Evolutionary conservation across 495 filamentous ascomycete genomes (phyloP).

Genomic region (Penicillium psychrofluorescens): DNA sequence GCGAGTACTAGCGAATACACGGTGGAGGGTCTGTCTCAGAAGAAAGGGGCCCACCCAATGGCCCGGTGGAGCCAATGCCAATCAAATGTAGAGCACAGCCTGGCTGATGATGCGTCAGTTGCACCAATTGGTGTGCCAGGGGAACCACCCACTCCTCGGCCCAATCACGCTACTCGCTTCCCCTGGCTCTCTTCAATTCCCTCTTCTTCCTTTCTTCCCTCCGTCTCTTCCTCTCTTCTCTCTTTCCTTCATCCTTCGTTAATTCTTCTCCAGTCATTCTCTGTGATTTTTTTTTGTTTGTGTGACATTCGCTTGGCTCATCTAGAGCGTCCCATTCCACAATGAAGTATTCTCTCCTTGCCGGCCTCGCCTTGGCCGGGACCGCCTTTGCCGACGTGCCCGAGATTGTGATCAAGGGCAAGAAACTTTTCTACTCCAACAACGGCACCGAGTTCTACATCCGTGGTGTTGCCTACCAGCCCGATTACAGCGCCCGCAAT

Average conservation of each 20-base stretch:
- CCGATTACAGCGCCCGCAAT: conserved; percentile 42
- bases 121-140: not conserved
- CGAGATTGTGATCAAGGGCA: conserved; percentile 54
- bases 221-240: conserved; percentile 5
- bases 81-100: conserved; percentile 9
- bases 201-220: conserved; percentile 10
- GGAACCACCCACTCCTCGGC: not conserved
- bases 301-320: conserved; percentile 6
- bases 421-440: conserved; percentile 66
- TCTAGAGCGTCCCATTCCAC: conserved; percentile 5
- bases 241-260: conserved; percentile 2
- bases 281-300: not conserved
- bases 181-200: conserved; percentile 3
- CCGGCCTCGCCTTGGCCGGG: conserved; percentile 43
- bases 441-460: conserved; percentile 84
- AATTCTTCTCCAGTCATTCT: conserved; percentile 12
- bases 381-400: conserved; percentile 54
- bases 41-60: not conserved
- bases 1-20: conserved; percentile 2
- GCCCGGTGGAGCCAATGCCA: not conserved
- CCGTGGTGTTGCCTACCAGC: conserved; percentile 86
- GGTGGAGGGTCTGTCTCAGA: conserved; percentile 3
- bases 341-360: conserved; percentile 42
- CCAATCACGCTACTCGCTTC: conserved; percentile 1
- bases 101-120: conserved; percentile 16